Base-by-base conservation (phyloP, 1,284 basidiomycete species). In the Mycena sp. region DNA sequence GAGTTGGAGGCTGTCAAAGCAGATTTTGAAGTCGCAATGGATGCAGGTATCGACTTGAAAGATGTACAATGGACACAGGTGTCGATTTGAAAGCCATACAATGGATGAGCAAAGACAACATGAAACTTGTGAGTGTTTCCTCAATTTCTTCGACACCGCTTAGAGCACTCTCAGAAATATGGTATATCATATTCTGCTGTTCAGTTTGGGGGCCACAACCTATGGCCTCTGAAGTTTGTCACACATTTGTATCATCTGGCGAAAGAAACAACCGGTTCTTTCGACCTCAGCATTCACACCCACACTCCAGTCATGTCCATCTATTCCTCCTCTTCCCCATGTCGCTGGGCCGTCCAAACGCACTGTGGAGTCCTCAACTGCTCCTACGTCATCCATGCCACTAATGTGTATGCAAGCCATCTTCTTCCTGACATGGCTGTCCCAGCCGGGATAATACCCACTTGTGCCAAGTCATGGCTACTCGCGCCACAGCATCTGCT, bases 181-280 rank as follows among this genome's bases (percentile, higher is more conserved):
- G 88, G 87, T 0, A 73, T 85, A 0, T 72, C 78, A 5, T 85
- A 84, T 68, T 84, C 89, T 0, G 88, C 75, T 2, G 78, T 86
- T 19, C 78, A 74, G 49, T 76, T 77, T 23, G 81, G 82, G 0
- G 88, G 83, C 0, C 76, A 87, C 72, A 93, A 92, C 68, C 72
- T 94, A 26, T 94, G 90, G 89, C 93, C 92, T 0, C 83, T 90
- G 65, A 93, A 93, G 70, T 79, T 92, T 41, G 89, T 92, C 63
- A 88, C 89, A 0, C 79, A 85, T 38, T 74, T 94, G 10, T 93
- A 83, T 69, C 74, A 78, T 16, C 72, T 82, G 10, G 80, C 86
- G 0, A 50, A 65, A 58, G 26, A 9, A 16, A 46, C 30, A 29
- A 21, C 25, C 6, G 3, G 1, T 16, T 72, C 72, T 45, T 76